Conservation (phyloP, 1,139 yeast species). For the Scheffersomyces insectosa region DNA sequence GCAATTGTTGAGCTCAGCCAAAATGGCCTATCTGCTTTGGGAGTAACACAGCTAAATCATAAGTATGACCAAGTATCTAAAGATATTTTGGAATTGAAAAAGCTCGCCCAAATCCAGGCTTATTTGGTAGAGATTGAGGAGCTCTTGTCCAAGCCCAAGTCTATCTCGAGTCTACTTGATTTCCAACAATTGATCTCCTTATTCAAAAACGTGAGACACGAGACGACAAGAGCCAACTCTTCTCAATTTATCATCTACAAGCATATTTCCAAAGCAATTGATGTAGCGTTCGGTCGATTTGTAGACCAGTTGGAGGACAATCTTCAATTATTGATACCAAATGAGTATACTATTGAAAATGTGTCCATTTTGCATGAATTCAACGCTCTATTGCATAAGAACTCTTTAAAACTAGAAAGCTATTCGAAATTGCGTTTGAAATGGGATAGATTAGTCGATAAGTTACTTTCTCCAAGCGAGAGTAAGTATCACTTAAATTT, state of each 20-base stretch:
- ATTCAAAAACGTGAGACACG: constrained; percentile 6
- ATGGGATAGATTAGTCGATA: constrained; percentile 11
- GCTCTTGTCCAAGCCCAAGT: constrained; percentile 11
- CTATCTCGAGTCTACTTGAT: constrained; percentile 13
- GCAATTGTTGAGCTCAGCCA: constrained; percentile 9
- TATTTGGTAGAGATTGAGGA: constrained; percentile 9
- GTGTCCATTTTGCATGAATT: constrained; percentile 15
- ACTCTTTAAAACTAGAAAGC: constrained; percentile 13
- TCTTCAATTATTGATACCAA: constrained; percentile 22
- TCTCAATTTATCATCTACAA: constrained; percentile 5
- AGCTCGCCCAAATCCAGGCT: constrained; percentile 1
- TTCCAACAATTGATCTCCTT: constrained; percentile 14
- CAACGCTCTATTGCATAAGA: constrained; percentile 15
- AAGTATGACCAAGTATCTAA: constrained; percentile 7
- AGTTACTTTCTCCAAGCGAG: constrained; percentile 5
- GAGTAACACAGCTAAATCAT: constrained; percentile 9
- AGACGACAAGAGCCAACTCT: background rate
- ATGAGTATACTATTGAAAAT: constrained; percentile 19
- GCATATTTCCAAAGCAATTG: constrained; percentile 7
- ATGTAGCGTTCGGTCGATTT: constrained; percentile 5
- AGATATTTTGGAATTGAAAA: constrained; percentile 7
- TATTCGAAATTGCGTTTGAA: constrained; percentile 6
- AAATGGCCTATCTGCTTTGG: background rate
- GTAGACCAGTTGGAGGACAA: constrained; percentile 21
- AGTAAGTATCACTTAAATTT: constrained; percentile 1